Percentiles rank a stretch among this genome's conserved stretches.
These are phyloP conservation scores for Neurospora crassa DNA, from an alignment of 2,329 filamentous ascomycete genomes.

Conservation along the genomic window DNA sequence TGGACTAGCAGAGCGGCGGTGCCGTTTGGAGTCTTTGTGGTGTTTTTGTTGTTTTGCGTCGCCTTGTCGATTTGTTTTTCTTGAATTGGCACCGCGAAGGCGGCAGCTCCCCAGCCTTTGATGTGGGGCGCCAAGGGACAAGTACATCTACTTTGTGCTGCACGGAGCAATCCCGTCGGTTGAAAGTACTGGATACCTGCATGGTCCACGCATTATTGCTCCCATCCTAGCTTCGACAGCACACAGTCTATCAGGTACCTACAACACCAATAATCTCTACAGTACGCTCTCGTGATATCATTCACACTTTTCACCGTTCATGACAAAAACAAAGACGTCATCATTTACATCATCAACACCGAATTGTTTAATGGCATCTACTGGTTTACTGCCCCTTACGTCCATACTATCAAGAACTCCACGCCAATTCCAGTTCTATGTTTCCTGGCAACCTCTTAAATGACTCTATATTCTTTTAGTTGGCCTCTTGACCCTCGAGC, in stretches of 20 bases:
- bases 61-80: not conserved
- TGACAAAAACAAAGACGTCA: no score
- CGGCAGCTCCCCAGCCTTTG: not conserved
- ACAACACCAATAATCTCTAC: no score
- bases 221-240: not conserved
- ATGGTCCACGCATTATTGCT: not conserved
- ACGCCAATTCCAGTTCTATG: not conserved
- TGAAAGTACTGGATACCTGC: not conserved
- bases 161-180: not conserved
- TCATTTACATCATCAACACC: not conserved
- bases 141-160: not conserved
- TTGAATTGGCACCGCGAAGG: not conserved
- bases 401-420: not conserved
- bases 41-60: not conserved
- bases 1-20: not conserved
- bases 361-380: not conserved
- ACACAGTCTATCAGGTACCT: not conserved
- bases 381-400: not conserved
- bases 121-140: not conserved
- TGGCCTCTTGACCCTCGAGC: slow-evolving; percentile 5
- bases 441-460: not conserved
- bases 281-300: not conserved
- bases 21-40: not conserved
- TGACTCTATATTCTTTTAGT: not conserved
- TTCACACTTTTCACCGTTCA: not conserved